A percentile compares a stretch with the other conserved stretches of the same genome.
These are phyloP conservation scores for Ceratorhiza oryzae-sativae DNA, from an alignment of 1,284 basidiomycete genomes.

Conservation along the genomic window DNA sequence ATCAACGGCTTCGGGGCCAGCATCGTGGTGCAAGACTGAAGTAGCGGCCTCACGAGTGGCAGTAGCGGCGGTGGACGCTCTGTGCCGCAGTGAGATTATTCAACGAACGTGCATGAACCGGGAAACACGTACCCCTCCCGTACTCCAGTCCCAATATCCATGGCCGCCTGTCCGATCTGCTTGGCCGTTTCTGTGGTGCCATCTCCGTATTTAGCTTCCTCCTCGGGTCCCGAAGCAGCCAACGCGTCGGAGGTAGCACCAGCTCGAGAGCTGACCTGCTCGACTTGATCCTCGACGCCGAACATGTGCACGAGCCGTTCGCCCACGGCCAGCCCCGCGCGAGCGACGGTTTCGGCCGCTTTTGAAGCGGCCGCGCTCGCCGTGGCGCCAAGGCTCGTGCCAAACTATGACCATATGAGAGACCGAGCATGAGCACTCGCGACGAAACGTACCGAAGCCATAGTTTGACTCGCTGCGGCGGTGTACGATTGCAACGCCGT, in stretches of 20 bases:
- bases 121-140: constrained; percentile 17
- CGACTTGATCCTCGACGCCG: constrained; percentile 31
- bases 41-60: constrained; percentile 26
- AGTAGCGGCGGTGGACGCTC: not conserved
- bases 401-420: constrained; percentile 2
- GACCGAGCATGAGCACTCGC: not conserved
- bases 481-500: constrained; percentile 16
- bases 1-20: constrained; percentile 25
- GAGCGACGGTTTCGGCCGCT: constrained; percentile 22
- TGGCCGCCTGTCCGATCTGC: not conserved
- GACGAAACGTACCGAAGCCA: constrained; percentile 17
- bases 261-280: constrained; percentile 12
- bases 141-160: constrained; percentile 11
- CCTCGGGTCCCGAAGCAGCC: constrained; percentile 1
- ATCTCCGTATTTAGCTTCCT: constrained; percentile 30
- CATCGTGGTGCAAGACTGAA: constrained; percentile 19
- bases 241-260: not conserved
- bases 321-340: constrained; percentile 17
- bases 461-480: constrained; percentile 21
- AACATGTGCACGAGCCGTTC: constrained; percentile 21
- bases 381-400: constrained; percentile 13
- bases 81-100: not conserved
- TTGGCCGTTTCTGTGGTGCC: not conserved
- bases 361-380: not conserved
- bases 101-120: not conserved